Evolutionary conservation across 1,284 basidiomycete species (phyloP), one percentile per base, ranked within the genome.

Genomic region (Ustilago shanxiensis): DNA sequence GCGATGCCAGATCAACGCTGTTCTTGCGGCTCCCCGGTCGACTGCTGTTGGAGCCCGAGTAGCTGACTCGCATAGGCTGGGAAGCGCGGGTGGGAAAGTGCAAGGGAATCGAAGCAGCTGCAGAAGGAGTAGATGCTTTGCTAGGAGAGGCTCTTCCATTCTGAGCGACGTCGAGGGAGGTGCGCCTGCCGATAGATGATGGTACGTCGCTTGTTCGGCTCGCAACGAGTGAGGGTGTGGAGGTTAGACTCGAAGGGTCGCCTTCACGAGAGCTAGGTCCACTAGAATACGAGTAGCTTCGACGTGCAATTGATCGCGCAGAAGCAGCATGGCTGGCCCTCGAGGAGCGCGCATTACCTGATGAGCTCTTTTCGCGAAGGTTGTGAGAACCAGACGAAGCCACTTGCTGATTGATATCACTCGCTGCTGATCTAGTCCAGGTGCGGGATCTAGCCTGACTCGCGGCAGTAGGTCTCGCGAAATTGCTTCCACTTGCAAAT

Each of bases 391-490:
- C 29, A n/a, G 41, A 20, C 0, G 60, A 57, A 11, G 37, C n/a
- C 11, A 53, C 29, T 16, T 33, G 41, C 16, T 67, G 60, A 28
- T 52, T 67, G 14, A 59, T 47, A 33, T 79, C 68, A 51, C 72
- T 70, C 2, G 67, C 49, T 52, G 64, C 64, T 22, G 67, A 61
- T 56, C 61, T 51, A 9, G 63, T 62, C 62, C 60, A 62, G 8
- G 62, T 55, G n/a, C 70, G 44, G 9, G 77, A 64, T 35, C 79
- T 59, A 5, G 80, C 78, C 24, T 76, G 66, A 51, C 78, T 80
- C 22, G 78, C 78, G n/a, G 70, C 68, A 13, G 80, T 80, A 6
- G 78, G 80, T 18, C 67, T 52, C 3, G 78, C 76, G 45, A 81
- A 81, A 61, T 45, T 73, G 65, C 60, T 68, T 7, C 56, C 16